Evolutionary conservation across 345 rosid genomes (phyloP), one percentile per base, ranked within the genome.

Genomic region (Populus pruinosa): DNA sequence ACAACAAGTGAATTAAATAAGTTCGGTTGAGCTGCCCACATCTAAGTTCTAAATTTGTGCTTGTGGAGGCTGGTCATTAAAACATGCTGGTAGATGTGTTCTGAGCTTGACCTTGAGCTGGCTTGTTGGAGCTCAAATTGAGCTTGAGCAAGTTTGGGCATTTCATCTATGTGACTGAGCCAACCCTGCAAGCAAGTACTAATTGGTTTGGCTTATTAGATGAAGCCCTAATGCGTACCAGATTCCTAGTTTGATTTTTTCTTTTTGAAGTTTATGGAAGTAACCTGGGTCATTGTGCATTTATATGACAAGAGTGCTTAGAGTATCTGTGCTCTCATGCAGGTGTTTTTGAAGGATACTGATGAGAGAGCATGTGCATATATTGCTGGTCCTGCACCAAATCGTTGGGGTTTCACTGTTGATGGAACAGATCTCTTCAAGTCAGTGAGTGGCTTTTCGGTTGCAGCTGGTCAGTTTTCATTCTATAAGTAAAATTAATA

Each of bases 351-450:
- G 89, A 92, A 94, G 86, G 99, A 96, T 81, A 96, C 98, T 5
- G 99, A 96, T 81, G 99, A 96, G 85, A 91, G 99, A 87, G 99
- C 99, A 65, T 94, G 99, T 79, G 99, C 98, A 59, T 96, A 96
- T 83, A 92, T 96, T 82, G 97, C 98, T 2, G 99, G 99, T 79
- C 98, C 99, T 77, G 99, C 98, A n/a, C 98, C 99, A 56, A 96
- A 94, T 67, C 96, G 98, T 47, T 96, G 99, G 99, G 98, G 99
- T 77, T 87, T 91, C 78, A 89, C 97, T 23, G 93, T 87, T 75
- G 97, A 96, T 65, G 97, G 96, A 25, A 81, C 83, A 84, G 97
- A 96, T 79, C 91, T 96, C 20, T 89, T 92, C 61, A 80, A 89
- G 85, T 89, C 95, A 35, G 77, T 87, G 44, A 78, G 71, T 84